These are phyloP conservation scores for Termitomyces sp. DNA, from an alignment of 768 basidiomycete genomes.

Conservation along the genomic window DNA sequence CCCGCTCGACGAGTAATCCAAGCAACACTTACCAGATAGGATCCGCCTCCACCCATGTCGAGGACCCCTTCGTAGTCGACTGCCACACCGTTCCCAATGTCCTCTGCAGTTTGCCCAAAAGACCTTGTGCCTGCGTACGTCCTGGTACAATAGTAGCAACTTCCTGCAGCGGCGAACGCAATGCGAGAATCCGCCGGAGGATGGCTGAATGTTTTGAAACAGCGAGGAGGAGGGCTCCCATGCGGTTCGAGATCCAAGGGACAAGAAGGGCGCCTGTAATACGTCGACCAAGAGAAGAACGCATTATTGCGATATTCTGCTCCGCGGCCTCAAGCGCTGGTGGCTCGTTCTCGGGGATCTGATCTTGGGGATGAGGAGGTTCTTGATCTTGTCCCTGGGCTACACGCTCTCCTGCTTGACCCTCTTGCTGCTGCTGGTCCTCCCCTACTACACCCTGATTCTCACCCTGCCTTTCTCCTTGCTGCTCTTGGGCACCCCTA, in stretches of 20 bases:
- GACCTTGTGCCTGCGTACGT: background rate
- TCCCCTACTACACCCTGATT: slow-evolving; percentile 20
- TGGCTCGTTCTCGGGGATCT: slow-evolving; percentile 23
- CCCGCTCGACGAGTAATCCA: background rate
- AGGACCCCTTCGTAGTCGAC: slow-evolving; percentile 52
- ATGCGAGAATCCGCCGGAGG: slow-evolving; percentile 37
- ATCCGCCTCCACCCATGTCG: slow-evolving; percentile 63
- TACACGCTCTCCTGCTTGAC: slow-evolving; percentile 11
- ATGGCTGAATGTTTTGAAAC: slow-evolving; percentile 44
- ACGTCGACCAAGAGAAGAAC: slow-evolving; percentile 59
- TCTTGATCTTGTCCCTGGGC: slow-evolving; percentile 20
- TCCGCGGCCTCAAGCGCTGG: slow-evolving; percentile 50
- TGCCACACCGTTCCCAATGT: slow-evolving; percentile 36
- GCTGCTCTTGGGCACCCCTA: slow-evolving; percentile 11
- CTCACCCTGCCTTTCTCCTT: background rate
- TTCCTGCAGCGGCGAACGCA: slow-evolving; percentile 21
- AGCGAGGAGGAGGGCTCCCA: slow-evolving; percentile 58
- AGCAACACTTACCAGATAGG: slow-evolving; percentile 58
- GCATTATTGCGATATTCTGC: slow-evolving; percentile 54
- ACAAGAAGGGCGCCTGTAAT: slow-evolving; percentile 68
- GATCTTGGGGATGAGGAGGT: slow-evolving; percentile 20
- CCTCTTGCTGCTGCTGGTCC: slow-evolving; percentile 14
- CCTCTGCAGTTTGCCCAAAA: slow-evolving; percentile 23
- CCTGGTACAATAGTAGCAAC: slow-evolving; percentile 10
- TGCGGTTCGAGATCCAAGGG: slow-evolving; percentile 60